Base-by-base conservation (phyloP, 805 yeast species). In the Hanseniaspora vineae region DNA sequence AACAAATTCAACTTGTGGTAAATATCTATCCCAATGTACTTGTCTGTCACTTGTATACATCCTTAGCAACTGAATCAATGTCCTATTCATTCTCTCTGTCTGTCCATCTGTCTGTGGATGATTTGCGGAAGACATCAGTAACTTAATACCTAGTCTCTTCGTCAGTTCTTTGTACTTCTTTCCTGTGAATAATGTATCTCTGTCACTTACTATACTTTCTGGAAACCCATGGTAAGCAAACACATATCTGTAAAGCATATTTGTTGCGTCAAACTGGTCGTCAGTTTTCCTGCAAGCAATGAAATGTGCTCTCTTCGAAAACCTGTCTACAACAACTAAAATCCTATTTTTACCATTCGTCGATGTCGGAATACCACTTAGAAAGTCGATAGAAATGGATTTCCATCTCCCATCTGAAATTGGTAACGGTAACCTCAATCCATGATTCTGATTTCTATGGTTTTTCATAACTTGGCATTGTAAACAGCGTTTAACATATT, bases 371-470 rank as follows among this genome's bases (percentile, higher is more conserved):
- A 52, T 31, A 12, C 58, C 56, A 11, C 52, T 31, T 2, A 48
- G 42, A 35, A 56, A 55, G 32, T 55, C 58, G 20, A 53, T 46
- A 5, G 58, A 45, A 1, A 55, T 51, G 32, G 48, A 51, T 10
- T 20, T 31, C 60, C 59, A 55, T 19, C 55, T 43, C 20, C 52
- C 49, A 32, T 50, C 46, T 2, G 57, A 51, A 2, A 54, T 37
- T 2, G 33, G 44, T 14, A 50, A 40, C 2, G 56, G 54, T 32
- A 18, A 17, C 29, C 29, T 23, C 6, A 47, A 11, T 6, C 47
- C 42, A 2, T 53, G 55, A 14, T 53, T 52, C 9, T 39, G 12
- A 1, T 44, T 46, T 12, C 46, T 42, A 23, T 53, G 44, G 2
- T 17, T 3, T 15, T 47, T 47, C 10, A 43, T 39, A 13, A 49